Evolutionary conservation across 2,329 filamentous ascomycete species (phyloP).

Genomic region (Aspergillus fumigatiaffinis): DNA sequence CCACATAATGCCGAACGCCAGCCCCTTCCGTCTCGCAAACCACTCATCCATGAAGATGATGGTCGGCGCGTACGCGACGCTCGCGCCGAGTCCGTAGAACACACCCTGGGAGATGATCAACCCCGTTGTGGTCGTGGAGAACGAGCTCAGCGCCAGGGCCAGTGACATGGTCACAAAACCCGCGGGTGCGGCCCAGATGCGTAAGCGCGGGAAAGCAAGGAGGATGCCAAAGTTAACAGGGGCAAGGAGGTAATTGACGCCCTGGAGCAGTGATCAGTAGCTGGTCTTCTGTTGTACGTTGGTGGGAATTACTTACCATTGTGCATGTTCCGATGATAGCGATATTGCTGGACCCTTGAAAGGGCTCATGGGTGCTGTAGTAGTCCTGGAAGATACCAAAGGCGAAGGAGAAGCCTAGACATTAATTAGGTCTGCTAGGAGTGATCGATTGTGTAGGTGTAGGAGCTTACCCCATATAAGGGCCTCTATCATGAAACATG

Average conservation of each 20-base stretch:
- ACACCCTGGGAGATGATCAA: slow-evolving; percentile 39
- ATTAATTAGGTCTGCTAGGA: not conserved
- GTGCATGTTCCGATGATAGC: slow-evolving; percentile 63
- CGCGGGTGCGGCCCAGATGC: slow-evolving; percentile 24
- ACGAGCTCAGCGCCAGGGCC: slow-evolving; percentile 36
- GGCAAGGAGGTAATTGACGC: slow-evolving; percentile 24
- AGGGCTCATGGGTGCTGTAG: slow-evolving; percentile 59
- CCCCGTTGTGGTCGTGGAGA: slow-evolving; percentile 37
- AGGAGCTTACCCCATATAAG: slow-evolving; percentile 49
- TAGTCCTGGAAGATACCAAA: slow-evolving; percentile 70
- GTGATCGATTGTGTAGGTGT: not conserved
- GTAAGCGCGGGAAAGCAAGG: slow-evolving; percentile 29
- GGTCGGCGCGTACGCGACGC: slow-evolving; percentile 44
- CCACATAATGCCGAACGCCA: slow-evolving; percentile 50
- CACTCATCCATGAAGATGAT: slow-evolving; percentile 50
- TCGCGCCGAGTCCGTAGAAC: slow-evolving; percentile 43
- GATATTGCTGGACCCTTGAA: slow-evolving; percentile 47
- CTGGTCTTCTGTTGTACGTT: not conserved
- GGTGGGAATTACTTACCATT: slow-evolving; percentile 38
- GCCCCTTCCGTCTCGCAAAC: slow-evolving; percentile 47
- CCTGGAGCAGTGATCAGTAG: slow-evolving; percentile 12
- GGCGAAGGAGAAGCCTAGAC: slow-evolving; percentile 60
- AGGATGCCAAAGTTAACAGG: slow-evolving; percentile 25
- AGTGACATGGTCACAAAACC: slow-evolving; percentile 35
- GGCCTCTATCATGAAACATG: slow-evolving; percentile 51